A percentile compares a stretch with the other conserved stretches of the same genome.
phyloP scores from a whole-genome alignment of 257 asterid genomes.

The Osmanthus fragrans region DNA sequence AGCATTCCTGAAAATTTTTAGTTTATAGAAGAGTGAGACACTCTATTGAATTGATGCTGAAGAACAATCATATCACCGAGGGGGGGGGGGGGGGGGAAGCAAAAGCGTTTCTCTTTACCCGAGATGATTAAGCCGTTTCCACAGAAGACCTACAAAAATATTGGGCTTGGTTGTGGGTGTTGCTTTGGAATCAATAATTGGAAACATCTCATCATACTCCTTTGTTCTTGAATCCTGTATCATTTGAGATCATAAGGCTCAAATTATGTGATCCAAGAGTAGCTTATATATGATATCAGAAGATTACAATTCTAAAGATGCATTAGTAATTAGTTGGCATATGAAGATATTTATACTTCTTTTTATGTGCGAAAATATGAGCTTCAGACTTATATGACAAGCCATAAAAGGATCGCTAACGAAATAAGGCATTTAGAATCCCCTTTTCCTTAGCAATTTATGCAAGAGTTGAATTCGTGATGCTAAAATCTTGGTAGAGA shows the following conservation, averaged over 20 bases:
- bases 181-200: conserved; percentile 58
- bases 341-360: background rate
- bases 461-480: too few relatives aligned
- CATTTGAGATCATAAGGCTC: background rate
- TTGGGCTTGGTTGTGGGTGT: conserved; percentile 74
- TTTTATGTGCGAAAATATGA: background rate
- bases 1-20: conserved; percentile 64
- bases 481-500: background rate
- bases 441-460: background rate
- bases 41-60: background rate
- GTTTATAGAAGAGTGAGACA: background rate
- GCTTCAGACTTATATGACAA: background rate
- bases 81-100: too few relatives aligned
- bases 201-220: conserved; percentile 75
- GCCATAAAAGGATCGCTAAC: background rate
- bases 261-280: background rate
- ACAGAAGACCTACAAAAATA: conserved; percentile 69
- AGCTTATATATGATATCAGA: background rate
- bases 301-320: background rate
- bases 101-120: conserved; percentile 53
- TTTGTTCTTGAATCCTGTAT: conserved; percentile 64
- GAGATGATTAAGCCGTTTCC: conserved; percentile 98
- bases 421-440: background rate
- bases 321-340: background rate
- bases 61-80: background rate